Evolutionary conservation across 108 stramenopile species (phyloP).

Genomic region (Skeletonema grethae): DNA sequence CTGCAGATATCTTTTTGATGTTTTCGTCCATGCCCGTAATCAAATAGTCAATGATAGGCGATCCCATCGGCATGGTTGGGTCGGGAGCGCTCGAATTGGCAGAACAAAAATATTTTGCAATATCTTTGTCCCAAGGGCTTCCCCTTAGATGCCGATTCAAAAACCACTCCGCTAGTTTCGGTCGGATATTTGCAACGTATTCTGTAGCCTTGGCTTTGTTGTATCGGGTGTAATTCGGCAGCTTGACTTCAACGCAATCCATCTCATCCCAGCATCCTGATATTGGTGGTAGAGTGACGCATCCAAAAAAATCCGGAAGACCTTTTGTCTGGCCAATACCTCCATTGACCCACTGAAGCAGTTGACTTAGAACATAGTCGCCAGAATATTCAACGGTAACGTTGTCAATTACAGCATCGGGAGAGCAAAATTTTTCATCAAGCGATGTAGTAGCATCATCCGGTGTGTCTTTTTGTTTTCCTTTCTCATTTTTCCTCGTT

Average conservation of each 20-base stretch:
- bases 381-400: slow-evolving; percentile 77
- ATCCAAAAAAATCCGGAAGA: slow-evolving; percentile 76
- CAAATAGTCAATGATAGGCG: slow-evolving; percentile 86
- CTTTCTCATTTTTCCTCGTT: slow-evolving; percentile 12
- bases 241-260: slow-evolving; percentile 30
- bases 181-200: slow-evolving; percentile 57
- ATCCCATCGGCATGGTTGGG: slow-evolving; percentile 71
- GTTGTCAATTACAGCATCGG: slow-evolving; percentile 78
- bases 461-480: not conserved
- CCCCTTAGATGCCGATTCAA: slow-evolving; percentile 77
- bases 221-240: slow-evolving; percentile 27
- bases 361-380: slow-evolving; percentile 84
- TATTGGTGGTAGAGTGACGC: slow-evolving; percentile 71
- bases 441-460: not conserved
- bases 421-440: slow-evolving; percentile 53
- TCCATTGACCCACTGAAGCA: slow-evolving; percentile 90
- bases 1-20: slow-evolving; percentile 53
- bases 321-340: slow-evolving; percentile 81
- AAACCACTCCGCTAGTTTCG: slow-evolving; percentile 74
- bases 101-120: slow-evolving; percentile 57
- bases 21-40: slow-evolving; percentile 80
- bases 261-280: slow-evolving; percentile 44
- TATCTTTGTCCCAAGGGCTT: slow-evolving; percentile 74
- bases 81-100: slow-evolving; percentile 24
- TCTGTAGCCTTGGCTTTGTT: slow-evolving; percentile 44